Conservation (phyloP, 169 alveolate species). For the Eimeria necatrix region DNA sequence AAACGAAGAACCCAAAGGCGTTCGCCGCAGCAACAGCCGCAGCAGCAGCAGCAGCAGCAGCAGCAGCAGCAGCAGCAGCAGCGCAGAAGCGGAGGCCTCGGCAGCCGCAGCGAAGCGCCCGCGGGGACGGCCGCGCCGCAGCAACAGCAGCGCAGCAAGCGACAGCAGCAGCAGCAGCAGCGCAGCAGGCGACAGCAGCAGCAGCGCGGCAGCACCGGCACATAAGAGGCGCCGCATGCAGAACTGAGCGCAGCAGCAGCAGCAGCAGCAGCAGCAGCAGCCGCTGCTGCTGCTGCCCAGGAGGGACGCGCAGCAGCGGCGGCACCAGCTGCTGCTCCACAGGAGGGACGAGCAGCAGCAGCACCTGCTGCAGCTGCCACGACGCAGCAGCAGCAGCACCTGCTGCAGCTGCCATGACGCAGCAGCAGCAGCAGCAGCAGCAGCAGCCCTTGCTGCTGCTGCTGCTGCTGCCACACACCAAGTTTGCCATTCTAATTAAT, state of each 20-base stretch:
- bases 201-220: slow-evolving; percentile 1
- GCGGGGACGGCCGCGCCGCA: slow-evolving; percentile 43
- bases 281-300: too few relatives aligned
- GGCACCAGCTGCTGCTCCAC: not conserved
- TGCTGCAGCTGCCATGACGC: not conserved
- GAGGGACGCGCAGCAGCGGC: too few relatives aligned
- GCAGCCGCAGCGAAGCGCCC: not conserved
- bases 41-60: slow-evolving; percentile 38
- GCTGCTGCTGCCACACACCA: slow-evolving; percentile 15
- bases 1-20: too few relatives aligned
- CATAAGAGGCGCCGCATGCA: slow-evolving; percentile 45
- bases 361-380: not conserved
- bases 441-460: not conserved
- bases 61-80: slow-evolving; percentile 46
- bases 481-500: not conserved
- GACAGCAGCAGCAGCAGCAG: slow-evolving; percentile 31
- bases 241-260: slow-evolving; percentile 29
- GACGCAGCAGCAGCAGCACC: not conserved
- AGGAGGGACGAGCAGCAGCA: not conserved
- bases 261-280: slow-evolving; percentile 35
- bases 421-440: slow-evolving; percentile 1
- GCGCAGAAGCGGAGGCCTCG: not conserved
- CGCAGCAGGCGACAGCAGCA: slow-evolving; percentile 45
- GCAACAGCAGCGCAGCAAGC: slow-evolving; percentile 3
- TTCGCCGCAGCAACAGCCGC: too few relatives aligned